Percentiles rank a stretch among this genome's conserved stretches.
These are phyloP conservation scores for Yarrowia sp. DNA, from an alignment of 805 yeast species.

Conservation along the genomic window DNA sequence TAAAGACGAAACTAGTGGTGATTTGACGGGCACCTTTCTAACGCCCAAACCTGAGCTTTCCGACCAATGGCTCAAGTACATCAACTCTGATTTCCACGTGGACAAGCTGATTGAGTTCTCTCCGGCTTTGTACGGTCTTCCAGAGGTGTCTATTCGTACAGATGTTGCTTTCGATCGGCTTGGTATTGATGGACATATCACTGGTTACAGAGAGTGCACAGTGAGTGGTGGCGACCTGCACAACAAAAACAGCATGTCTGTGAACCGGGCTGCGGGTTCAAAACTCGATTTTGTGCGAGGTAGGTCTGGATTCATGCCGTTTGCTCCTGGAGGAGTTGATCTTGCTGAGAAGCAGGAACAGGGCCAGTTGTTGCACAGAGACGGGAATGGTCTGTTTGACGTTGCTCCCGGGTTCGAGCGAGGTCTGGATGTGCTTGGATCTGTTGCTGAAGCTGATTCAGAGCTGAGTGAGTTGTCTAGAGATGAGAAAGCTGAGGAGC, in stretches of 20 bases:
- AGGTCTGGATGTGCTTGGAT: conserved; percentile 51
- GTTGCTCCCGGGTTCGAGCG: conserved; percentile 78
- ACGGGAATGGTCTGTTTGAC: conserved; percentile 72
- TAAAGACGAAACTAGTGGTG: neutral
- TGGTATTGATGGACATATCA: conserved; percentile 72
- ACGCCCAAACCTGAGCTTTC: conserved; percentile 8
- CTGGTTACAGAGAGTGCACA: conserved; percentile 61
- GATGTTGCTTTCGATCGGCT: conserved; percentile 55
- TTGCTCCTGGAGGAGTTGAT: conserved; percentile 83
- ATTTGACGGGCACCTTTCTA: neutral
- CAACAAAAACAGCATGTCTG: conserved; percentile 65
- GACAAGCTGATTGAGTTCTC: conserved; percentile 24
- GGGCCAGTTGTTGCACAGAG: conserved; percentile 53
- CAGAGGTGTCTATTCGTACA: neutral
- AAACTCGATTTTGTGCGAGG: conserved; percentile 67
- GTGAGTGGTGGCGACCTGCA: conserved; percentile 36
- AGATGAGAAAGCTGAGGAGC: conserved; percentile 33
- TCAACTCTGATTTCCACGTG: conserved; percentile 3
- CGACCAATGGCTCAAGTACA: neutral
- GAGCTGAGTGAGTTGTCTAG: conserved; percentile 37
- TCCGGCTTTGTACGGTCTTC: neutral
- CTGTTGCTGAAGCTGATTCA: neutral
- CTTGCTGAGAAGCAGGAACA: conserved; percentile 35
- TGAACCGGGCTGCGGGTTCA: conserved; percentile 64
- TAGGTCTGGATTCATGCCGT: conserved; percentile 72